Evolutionary conservation across 2,329 filamentous ascomycete genomes (phyloP).

Genomic region (Capronia coronata): DNA sequence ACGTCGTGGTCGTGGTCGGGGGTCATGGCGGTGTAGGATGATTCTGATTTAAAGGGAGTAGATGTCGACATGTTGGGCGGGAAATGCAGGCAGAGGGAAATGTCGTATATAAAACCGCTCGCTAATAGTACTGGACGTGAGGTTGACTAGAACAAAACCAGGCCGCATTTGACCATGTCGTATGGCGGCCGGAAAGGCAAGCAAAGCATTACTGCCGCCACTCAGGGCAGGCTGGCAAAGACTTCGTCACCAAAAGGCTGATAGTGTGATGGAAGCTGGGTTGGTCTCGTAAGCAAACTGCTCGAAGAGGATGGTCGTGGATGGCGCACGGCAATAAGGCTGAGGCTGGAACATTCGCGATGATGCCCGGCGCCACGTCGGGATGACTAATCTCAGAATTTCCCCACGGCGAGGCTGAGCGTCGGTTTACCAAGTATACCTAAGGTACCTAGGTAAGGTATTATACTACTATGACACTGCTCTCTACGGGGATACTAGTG

Average conservation of each 20-base stretch:
- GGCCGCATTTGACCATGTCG: too few relatives aligned
- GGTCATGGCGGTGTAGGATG: constrained; percentile 24
- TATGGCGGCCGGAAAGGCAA: too few relatives aligned
- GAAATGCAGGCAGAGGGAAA: neutral
- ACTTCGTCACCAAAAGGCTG: constrained; percentile 8
- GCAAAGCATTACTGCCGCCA: constrained; percentile 4
- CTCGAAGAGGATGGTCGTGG: too few relatives aligned
- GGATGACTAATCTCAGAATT: neutral
- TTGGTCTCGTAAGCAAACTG: neutral
- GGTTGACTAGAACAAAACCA: too few relatives aligned
- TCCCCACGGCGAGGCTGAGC: constrained; percentile 21
- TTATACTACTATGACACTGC: too few relatives aligned
- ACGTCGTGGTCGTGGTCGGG: constrained; percentile 52
- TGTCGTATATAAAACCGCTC: neutral
- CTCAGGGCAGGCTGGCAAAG: constrained; percentile 11
- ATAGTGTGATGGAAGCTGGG: neutral
- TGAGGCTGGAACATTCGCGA: constrained; percentile 18
- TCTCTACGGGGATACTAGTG: too few relatives aligned
- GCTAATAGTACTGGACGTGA: too few relatives aligned
- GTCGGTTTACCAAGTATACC: too few relatives aligned
- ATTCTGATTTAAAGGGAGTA: constrained; percentile 16
- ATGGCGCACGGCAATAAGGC: too few relatives aligned
- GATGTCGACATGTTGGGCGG: constrained; percentile 24
- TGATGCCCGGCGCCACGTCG: neutral
- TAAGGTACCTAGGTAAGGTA: too few relatives aligned